phyloP scores from a whole-genome alignment of 225 moss, liverwort and hornwort genomes.

The Polytrichum commune region DNA sequence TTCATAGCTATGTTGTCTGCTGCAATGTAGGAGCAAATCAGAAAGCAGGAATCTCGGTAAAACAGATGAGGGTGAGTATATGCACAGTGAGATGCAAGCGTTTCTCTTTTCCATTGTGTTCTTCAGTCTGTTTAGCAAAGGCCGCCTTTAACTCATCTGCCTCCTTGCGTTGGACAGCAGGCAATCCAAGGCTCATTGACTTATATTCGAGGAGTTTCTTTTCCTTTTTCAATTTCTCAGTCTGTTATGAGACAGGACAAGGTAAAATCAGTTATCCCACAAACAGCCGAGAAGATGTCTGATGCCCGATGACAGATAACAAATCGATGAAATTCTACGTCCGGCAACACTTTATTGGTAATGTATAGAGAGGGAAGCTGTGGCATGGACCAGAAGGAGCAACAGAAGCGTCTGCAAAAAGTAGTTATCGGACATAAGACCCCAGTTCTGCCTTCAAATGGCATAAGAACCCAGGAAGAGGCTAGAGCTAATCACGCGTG shows the following conservation, averaged over 20 bases:
- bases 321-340: too few relatives aligned
- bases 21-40: too few relatives aligned
- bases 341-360: too few relatives aligned
- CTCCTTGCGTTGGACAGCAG: slow-evolving; percentile 43
- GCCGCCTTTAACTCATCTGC: slow-evolving; percentile 39
- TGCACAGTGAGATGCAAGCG: slow-evolving; percentile 37
- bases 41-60: too few relatives aligned
- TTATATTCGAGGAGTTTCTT: slow-evolving; percentile 38
- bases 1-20: too few relatives aligned
- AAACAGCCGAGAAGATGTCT: too few relatives aligned
- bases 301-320: too few relatives aligned
- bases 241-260: slow-evolving; percentile 14
- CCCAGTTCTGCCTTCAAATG: too few relatives aligned
- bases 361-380: too few relatives aligned
- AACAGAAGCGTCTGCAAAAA: too few relatives aligned
- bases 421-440: slow-evolving; percentile 1
- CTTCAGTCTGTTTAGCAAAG: slow-evolving; percentile 42
- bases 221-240: slow-evolving; percentile 48
- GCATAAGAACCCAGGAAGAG: background rate
- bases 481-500: background rate
- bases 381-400: too few relatives aligned
- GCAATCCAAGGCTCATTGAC: slow-evolving; percentile 19
- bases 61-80: background rate
- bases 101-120: slow-evolving; percentile 44
- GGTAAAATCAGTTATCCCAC: too few relatives aligned